Evolutionary conservation across 768 basidiomycete species (phyloP).

Genomic region (Coprinopsis strossmayeri): DNA sequence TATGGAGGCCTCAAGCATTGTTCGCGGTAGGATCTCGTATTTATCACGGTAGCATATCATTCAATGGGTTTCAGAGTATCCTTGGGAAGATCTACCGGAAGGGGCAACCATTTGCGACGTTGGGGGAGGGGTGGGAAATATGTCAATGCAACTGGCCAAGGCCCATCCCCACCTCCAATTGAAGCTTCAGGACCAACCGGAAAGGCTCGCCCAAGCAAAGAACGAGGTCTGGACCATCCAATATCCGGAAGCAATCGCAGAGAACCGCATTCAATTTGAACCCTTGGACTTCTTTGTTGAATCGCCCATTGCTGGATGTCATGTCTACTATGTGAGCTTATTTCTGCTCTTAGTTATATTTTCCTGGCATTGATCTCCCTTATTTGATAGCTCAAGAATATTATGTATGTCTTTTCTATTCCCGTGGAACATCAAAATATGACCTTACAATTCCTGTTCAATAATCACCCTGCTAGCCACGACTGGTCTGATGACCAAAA

Average conservation of each 20-base stretch:
- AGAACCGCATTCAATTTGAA: constrained; percentile 29
- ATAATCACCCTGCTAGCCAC: constrained; percentile 21
- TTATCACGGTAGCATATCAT: background rate
- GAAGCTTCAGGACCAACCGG: constrained; percentile 30
- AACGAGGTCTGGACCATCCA: constrained; percentile 29
- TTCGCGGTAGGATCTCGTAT: constrained; percentile 18
- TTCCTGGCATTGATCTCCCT: background rate
- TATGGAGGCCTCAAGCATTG: constrained; percentile 23
- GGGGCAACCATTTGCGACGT: constrained; percentile 32
- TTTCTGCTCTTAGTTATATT: background rate
- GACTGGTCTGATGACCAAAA: constrained; percentile 34
- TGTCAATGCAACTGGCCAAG: constrained; percentile 28
- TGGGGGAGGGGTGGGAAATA: constrained; percentile 31
- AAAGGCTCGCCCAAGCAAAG: constrained; percentile 23
- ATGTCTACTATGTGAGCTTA: constrained; percentile 37
- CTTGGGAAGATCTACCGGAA: constrained; percentile 22
- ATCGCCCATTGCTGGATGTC: constrained; percentile 26
- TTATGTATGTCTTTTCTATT: constrained; percentile 21
- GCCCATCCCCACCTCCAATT: constrained; percentile 26
- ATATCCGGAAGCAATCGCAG: constrained; percentile 28
- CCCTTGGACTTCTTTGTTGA: constrained; percentile 35
- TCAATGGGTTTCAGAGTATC: constrained; percentile 21
- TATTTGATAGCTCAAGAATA: constrained; percentile 25
- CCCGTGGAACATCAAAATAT: too few relatives aligned
- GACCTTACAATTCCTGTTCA: too few relatives aligned